These are phyloP conservation scores for Hanseniaspora meyeri DNA, from an alignment of 805 yeast species.

Conservation along the genomic window DNA sequence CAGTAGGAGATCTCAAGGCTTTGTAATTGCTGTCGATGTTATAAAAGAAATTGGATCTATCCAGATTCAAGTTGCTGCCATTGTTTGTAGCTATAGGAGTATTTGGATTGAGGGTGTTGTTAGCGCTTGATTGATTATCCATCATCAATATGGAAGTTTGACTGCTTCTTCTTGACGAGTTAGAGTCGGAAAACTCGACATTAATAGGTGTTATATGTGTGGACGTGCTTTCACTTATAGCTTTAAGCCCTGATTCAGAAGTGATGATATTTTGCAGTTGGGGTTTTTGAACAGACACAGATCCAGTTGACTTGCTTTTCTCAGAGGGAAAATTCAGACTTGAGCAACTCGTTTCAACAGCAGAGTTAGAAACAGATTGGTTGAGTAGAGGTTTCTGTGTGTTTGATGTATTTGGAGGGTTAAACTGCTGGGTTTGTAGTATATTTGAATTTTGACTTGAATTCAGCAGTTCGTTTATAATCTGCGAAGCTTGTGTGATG, in stretches of 20 bases:
- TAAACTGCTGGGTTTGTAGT: constrained; percentile 4
- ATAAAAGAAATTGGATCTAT: background rate
- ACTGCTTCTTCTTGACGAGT: constrained; percentile 4
- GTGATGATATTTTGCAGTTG: constrained; percentile 8
- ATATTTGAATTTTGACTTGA: background rate
- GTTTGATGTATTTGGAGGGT: background rate
- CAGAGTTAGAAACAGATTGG: background rate
- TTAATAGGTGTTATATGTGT: background rate
- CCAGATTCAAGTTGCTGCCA: background rate
- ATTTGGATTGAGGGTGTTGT: background rate
- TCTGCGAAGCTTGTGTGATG: constrained; percentile 10
- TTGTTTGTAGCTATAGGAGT: background rate
- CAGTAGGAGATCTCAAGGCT: background rate
- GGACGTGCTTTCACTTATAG: constrained; percentile 7
- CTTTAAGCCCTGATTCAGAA: constrained; percentile 2
- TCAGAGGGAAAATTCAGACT: background rate
- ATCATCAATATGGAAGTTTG: background rate
- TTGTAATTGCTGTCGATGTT: background rate
- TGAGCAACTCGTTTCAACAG: background rate
- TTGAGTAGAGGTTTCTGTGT: background rate
- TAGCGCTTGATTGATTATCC: background rate
- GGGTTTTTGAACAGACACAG: background rate
- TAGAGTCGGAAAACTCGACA: background rate
- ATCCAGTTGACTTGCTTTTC: background rate
- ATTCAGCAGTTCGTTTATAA: constrained; percentile 1